Conservation (phyloP, 495 filamentous ascomycete genomes). For the Astrocystis sublimbata region DNA sequence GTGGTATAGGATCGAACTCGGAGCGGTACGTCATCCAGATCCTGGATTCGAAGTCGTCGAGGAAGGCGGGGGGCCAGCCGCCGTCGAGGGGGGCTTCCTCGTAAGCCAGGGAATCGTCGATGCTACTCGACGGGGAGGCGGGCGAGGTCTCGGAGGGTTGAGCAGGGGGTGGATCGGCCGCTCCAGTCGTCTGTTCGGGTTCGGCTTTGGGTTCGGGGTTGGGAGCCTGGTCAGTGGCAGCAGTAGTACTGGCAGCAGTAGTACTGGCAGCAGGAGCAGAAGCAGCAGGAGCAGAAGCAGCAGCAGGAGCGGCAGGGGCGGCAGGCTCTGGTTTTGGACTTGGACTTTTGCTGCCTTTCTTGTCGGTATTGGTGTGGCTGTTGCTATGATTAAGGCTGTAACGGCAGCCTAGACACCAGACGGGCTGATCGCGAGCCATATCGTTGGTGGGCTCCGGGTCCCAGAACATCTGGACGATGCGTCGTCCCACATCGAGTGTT, state of each 20-base stretch:
- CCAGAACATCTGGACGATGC: constrained; percentile 91
- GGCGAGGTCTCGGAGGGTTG: constrained; percentile 44
- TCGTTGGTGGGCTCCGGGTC: constrained; percentile 91
- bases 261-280: too few relatives aligned
- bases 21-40: constrained; percentile 98
- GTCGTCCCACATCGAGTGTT: constrained; percentile 56
- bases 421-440: constrained; percentile 61
- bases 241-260: too few relatives aligned
- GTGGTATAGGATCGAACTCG: constrained; percentile 81
- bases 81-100: constrained; percentile 52
- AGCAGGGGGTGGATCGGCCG: constrained; percentile 17
- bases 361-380: too few relatives aligned
- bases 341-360: constrained; percentile 26
- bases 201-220: too few relatives aligned
- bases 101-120: constrained; percentile 51
- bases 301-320: constrained; percentile 21
- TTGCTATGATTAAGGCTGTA: constrained; percentile 66
- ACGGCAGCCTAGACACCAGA: constrained; percentile 86
- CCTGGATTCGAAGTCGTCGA: constrained; percentile 89
- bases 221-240: too few relatives aligned
- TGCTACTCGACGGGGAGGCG: constrained; percentile 48
- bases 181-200: constrained; percentile 15
- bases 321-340: constrained; percentile 28
- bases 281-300: too few relatives aligned
- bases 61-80: constrained; percentile 82